Evolutionary conservation across 208 protist species (phyloP), one percentile per base, ranked within the genome.

Genomic region (Trypanosoma grayi): DNA sequence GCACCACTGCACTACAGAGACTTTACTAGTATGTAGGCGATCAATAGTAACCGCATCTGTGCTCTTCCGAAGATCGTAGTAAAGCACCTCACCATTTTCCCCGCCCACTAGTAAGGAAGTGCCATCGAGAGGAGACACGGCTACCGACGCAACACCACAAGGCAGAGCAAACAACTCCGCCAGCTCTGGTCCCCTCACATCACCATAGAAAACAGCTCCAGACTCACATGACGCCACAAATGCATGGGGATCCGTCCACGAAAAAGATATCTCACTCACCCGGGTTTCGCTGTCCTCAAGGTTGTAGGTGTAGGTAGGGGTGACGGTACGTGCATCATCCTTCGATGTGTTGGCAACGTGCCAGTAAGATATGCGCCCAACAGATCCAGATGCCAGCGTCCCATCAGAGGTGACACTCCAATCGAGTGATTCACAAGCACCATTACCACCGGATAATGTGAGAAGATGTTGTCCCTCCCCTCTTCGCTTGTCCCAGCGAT

Each of bases 381-480:
- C 37, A 8, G 84, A 92, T 34, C 87, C 90, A 11, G 85, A 69
- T 9, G 70, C 85, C 0, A 93, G 33, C 1, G 80, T 55, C 18
- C 90, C 90, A 22, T 89, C 84, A 16, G 46, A 28, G 20, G 65
- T 69, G 11, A 75, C 87, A 66, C 75, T 87, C 87, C 90, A 96
- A 45, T 87, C 85, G 41, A 96, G 54, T 27, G 77, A 75, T 60
- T 87, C 81, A 45, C 81, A 89, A 5, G 62, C 16, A 2, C 84
- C 83, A 25, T 56, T 74, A 45, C 70, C 65, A 46, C 87, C 90
- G 0, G 48, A 36, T 34, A 93, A 69, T 16, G 73, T 83, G 11
- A 96, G 81, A 22, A 92, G 62, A 63, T 96, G 91, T 74, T 96
- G 91, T 4, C 87, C 91, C 24, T 75, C 74, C 8, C 87, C 88